Base-by-base conservation (phyloP, 805 yeast species). In the Torulaspora franciscae region DNA sequence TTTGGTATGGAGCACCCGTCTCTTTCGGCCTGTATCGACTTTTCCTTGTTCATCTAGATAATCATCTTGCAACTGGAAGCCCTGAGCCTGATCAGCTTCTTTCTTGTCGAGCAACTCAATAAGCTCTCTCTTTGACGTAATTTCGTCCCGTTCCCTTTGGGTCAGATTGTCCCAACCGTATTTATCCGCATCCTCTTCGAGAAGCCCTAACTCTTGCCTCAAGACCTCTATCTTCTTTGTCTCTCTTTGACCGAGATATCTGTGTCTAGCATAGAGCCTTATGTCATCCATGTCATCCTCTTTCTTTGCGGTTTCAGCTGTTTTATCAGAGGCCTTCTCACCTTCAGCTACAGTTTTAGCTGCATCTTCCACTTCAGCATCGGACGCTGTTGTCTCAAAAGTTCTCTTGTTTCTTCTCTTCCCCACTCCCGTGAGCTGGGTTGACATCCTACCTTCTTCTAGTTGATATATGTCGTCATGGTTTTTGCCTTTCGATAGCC, bases 21-120 rank as follows among this genome's bases (percentile, higher is more conserved):
- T 73, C 57, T 83, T 84, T 23, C 81, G 62, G 50, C 74, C 73
- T 17, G 69, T 65, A 49, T 81, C 85, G 8, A 77, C 64, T 34
- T 71, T 71, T 1, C 83, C 83, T 11, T 71, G 68, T 10, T 68
- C 70, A 2, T 74, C 75, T n/a, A 73, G 48, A 49, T 74, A 73
- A 40, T 80, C 87, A 29, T 75, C 77, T 1, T 85, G 88, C 13
- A 83, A 51, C 15, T 67, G 60, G 50, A 79, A 83, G 5, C 69
- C 75, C 6, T 55, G 63, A 3, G 51, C 53, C 6, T 61, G 63
- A 7, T 66, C 62, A 4, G 65, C 68, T 15, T 71, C 56, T 28
- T 66, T 61, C 45, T 73, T 74, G 22, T 67, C 56, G 13, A 76
- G 69, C 25, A 78, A 58, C 1, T 67, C 61, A 9, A 77, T 58